These are phyloP conservation scores for Eucalyptus victrix DNA, from an alignment of 345 rosid species.

Conservation along the genomic window DNA sequence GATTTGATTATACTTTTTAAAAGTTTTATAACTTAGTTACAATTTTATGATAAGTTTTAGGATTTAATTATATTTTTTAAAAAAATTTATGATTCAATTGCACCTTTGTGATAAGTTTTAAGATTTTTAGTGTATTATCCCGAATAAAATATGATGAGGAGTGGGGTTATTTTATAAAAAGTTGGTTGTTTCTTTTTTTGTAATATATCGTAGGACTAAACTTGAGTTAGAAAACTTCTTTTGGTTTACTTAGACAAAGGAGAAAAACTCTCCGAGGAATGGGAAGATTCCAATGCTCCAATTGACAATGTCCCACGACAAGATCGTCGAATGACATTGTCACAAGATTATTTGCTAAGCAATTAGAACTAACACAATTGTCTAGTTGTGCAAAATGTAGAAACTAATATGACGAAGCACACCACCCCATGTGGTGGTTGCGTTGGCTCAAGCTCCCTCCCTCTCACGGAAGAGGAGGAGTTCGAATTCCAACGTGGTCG, in stretches of 20 bases:
- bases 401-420: not conserved
- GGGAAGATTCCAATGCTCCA: not conserved
- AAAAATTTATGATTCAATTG: too few species aligned
- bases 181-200: not conserved
- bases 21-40: rapidly evolving
- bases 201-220: not conserved
- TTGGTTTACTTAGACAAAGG: not conserved
- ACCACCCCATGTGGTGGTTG: too few species aligned
- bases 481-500: rapidly evolving
- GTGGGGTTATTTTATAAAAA: not conserved
- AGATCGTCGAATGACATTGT: not conserved
- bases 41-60: too few species aligned
- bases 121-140: too few species aligned
- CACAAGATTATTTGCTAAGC: not conserved
- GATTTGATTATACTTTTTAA: rapidly evolving
- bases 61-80: rapidly evolving
- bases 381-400: not conserved
- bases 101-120: rapidly evolving
- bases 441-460: too few species aligned
- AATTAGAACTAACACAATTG: not conserved
- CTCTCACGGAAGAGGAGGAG: too few species aligned
- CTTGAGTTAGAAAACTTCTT: not conserved
- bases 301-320: not conserved
- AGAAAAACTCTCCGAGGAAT: not conserved
- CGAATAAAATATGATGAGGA: rapidly evolving